Evolutionary conservation across 176 grass and related monocot genomes (phyloP), one percentile per base, ranked within the genome.

Genomic region (Cymbopogon citratus): DNA sequence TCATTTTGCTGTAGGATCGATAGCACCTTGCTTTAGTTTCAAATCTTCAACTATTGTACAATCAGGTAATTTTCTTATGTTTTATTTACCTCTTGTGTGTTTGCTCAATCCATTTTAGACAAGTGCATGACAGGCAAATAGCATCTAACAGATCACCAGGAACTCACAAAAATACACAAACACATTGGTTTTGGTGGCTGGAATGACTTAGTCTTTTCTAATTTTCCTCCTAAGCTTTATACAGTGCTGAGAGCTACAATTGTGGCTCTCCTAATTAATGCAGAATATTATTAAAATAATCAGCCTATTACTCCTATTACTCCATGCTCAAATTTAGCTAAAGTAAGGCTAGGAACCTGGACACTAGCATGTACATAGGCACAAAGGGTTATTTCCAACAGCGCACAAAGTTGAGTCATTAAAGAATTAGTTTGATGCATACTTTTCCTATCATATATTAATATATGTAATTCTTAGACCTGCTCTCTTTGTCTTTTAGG

Each of bases 401-500:
- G 56, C 0, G 56, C n/a, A 11, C 3, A 0, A 44, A 71, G 26
- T 65, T 29, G 26, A 66, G 31, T 63, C 34, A 77, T 73, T 66
- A 31, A 43, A 49, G 10, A 72, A 67, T 61, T 73, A 3, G 5
- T 78, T 87, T 24, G 1, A 12, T 73, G 57, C 25, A 5, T 23
- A 45, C 3, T 60, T 48, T 76, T 74, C 31, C 19, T 16, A 18
- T 73, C 49, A 29, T 67, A 28, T 28, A 28, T 72, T 46, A 36
- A 36, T 48, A 28, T 48, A 2, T 56, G 2, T 12, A 41, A 33
- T 18, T 60, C 63, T 72, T 63, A 65, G 72, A 69, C 18, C 6
- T 80, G 9, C 11, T 75, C 83, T 70, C 33, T 29, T 73, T 31
- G 6, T 77, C 26, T 64, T 86, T 36, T 77, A 98, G 96, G 96